Evolutionary conservation across 306 rosid species (phyloP).

Genomic region (Gastrolobium bilobum): DNA sequence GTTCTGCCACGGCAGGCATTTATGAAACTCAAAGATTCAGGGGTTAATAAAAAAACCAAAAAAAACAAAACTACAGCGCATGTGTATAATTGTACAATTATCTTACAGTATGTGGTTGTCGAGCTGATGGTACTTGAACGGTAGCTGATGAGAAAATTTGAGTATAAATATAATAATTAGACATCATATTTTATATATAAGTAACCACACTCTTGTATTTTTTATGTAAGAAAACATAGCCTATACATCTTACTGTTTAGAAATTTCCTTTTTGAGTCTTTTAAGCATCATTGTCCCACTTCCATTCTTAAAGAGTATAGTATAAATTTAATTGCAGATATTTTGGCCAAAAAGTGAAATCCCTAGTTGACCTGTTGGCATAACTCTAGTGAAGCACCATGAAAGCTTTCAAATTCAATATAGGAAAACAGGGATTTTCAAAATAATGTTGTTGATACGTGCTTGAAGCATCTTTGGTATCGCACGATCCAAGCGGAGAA

Average conservation of each 20-base stretch:
- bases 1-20: neutral
- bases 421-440: neutral
- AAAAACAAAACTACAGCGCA: neutral
- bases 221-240: neutral
- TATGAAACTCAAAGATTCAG: neutral
- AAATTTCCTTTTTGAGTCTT: neutral
- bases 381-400: neutral
- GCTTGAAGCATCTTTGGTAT: too few species aligned
- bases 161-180: neutral
- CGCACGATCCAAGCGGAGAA: too few species aligned
- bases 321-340: neutral
- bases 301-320: neutral
- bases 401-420: neutral
- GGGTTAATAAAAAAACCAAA: neutral
- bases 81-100: conserved; percentile 16
- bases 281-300: neutral
- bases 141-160: neutral
- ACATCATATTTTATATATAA: neutral
- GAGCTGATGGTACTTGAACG: neutral
- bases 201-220: neutral
- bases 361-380: neutral
- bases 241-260: neutral
- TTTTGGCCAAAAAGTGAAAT: neutral
- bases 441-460: too few species aligned
- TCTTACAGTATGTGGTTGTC: conserved; percentile 9